These are phyloP conservation scores for Gastrolobium villosum DNA, from an alignment of 306 rosid species.

Conservation along the genomic window DNA sequence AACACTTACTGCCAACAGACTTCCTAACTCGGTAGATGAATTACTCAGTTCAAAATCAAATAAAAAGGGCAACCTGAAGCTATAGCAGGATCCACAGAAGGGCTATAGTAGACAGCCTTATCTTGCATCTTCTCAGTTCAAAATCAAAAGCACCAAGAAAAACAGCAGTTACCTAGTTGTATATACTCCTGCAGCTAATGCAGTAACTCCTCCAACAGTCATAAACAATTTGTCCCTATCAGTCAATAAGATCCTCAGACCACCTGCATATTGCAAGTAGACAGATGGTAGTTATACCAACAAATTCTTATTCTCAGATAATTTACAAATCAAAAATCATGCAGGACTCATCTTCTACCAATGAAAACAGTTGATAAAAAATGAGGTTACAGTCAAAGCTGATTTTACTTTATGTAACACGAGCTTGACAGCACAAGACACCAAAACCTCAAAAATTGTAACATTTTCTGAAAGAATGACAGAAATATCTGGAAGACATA, in stretches of 20 bases:
- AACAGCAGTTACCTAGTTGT: constrained; percentile 78
- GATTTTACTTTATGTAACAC: constrained; percentile 9
- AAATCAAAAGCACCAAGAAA: not conserved
- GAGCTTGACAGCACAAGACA: not conserved
- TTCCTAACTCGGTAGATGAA: constrained; percentile 18
- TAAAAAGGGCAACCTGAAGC: not conserved
- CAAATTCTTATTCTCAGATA: constrained; percentile 26
- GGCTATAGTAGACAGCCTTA: too few relatives aligned
- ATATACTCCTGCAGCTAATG: constrained; percentile 97
- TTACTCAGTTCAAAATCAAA: constrained; percentile 31
- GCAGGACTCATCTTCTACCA: constrained; percentile 20
- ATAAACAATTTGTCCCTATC: constrained; percentile 91
- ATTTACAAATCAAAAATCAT: constrained; percentile 20
- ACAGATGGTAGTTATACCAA: constrained; percentile 40
- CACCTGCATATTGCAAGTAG: constrained; percentile 71
- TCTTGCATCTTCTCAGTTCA: too few relatives aligned
- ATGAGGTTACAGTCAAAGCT: constrained; percentile 30
- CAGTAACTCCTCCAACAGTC: constrained; percentile 99
- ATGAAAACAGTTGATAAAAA: constrained; percentile 25
- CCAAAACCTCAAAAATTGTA: not conserved
- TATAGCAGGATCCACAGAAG: too few relatives aligned
- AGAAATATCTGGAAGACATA: not conserved
- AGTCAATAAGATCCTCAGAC: constrained; percentile 80
- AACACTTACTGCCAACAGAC: constrained; percentile 32
- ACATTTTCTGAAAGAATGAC: not conserved